Conservation (phyloP, 176 grass and related monocot genomes). For the Carex littledalei region DNA sequence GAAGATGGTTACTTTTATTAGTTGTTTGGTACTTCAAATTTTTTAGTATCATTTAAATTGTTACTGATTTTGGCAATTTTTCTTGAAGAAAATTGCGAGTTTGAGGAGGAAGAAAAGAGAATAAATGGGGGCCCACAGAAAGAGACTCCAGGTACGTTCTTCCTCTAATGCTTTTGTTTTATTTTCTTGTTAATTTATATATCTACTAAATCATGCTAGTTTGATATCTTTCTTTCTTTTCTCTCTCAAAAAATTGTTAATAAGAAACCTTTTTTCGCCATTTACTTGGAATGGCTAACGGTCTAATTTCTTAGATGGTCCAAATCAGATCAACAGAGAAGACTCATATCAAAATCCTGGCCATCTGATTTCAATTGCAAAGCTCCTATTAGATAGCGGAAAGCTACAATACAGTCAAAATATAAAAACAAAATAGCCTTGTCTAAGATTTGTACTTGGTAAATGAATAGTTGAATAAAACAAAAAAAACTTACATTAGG, state of each 20-base stretch:
- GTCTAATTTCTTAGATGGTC: not conserved
- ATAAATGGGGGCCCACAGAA: not conserved
- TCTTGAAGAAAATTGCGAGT: conserved; percentile 40
- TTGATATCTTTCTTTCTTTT: not conserved
- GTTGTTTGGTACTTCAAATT: not conserved
- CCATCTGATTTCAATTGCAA: not conserved
- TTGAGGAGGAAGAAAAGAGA: conserved; percentile 14
- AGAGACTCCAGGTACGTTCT: conserved; percentile 14
- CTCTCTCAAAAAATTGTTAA: no score
- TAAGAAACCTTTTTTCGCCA: not conserved
- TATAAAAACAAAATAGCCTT: not conserved
- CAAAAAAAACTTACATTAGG: not conserved
- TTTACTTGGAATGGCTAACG: not conserved
- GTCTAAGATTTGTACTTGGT: not conserved
- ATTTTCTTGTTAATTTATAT: not conserved
- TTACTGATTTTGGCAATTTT: not conserved
- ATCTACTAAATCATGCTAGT: not conserved
- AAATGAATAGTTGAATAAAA: no score
- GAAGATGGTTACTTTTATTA: conserved; percentile 15
- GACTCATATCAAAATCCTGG: not conserved
- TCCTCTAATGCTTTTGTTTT: not conserved
- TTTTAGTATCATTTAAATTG: not conserved
- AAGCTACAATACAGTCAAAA: not conserved
- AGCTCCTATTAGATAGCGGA: not conserved
- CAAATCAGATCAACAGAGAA: not conserved